Conservation (phyloP, 208 protist species). For the Strigomonas culicis region DNA sequence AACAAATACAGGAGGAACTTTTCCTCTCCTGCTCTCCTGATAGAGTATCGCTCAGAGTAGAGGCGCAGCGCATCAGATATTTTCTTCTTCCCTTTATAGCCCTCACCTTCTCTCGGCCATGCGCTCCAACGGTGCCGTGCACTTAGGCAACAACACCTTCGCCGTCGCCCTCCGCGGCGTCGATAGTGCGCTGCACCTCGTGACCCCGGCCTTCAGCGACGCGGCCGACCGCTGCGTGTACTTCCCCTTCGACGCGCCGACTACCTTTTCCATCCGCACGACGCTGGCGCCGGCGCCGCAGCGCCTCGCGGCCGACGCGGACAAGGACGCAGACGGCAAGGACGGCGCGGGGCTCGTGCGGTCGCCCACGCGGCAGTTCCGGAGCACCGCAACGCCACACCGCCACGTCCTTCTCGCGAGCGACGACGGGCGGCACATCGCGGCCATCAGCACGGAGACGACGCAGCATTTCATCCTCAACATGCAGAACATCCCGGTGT, state of each 20-base stretch:
- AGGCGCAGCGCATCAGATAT: background rate
- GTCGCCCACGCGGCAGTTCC: background rate
- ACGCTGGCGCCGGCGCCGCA: conserved; percentile 1
- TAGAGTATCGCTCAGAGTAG: background rate
- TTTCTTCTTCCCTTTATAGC: background rate
- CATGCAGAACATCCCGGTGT: conserved; percentile 24
- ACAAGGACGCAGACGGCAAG: background rate
- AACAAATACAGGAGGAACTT: no score
- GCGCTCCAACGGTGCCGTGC: conserved; percentile 74
- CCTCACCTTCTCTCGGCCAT: conserved; percentile 19
- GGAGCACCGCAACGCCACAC: background rate
- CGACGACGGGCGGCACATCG: conserved; percentile 42
- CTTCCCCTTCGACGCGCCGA: conserved; percentile 30
- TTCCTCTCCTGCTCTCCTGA: no score
- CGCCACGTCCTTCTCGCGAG: conserved; percentile 58
- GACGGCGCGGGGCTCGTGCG: background rate
- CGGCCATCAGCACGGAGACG: conserved; percentile 46
- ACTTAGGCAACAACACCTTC: conserved; percentile 85
- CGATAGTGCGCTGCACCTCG: conserved; percentile 40
- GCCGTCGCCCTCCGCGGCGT: conserved; percentile 38
- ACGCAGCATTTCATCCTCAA: conserved; percentile 66
- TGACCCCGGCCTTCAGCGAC: conserved; percentile 50
- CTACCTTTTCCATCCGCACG: conserved; percentile 17
- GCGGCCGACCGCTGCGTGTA: conserved; percentile 23
- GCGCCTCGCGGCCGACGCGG: background rate